Percentiles rank a stretch among this genome's conserved stretches.
phyloP scores from a whole-genome alignment of 1,284 basidiomycete genomes.

The Amylostereum areolatum region DNA sequence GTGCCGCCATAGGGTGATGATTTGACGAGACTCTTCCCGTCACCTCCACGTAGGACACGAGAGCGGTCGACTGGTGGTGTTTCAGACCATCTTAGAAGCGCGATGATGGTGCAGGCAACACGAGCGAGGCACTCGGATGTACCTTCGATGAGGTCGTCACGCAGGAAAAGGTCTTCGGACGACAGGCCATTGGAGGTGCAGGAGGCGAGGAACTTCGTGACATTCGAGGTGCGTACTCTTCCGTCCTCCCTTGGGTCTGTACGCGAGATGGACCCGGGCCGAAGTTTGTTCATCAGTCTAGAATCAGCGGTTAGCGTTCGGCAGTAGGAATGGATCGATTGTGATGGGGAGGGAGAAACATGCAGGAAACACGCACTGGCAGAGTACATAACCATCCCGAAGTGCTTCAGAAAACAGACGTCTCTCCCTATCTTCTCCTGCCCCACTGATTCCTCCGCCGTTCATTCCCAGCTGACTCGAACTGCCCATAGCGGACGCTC shows the following conservation, averaged over 20 bases:
- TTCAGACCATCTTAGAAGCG: conserved; percentile 58
- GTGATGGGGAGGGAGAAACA: conserved; percentile 12
- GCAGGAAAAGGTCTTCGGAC: conserved; percentile 59
- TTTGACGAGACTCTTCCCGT: conserved; percentile 11
- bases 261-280: conserved; percentile 52
- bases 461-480: conserved; percentile 31
- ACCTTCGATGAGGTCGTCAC: conserved; percentile 61
- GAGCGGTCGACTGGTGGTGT: conserved; percentile 35
- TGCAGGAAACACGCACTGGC: conserved; percentile 59
- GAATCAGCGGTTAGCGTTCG: conserved; percentile 1
- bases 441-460: conserved; percentile 29
- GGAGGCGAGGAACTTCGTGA: conserved; percentile 68
- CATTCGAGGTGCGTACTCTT: conserved; percentile 56
- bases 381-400: conserved; percentile 79
- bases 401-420: conserved; percentile 68
- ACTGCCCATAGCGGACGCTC: conserved; percentile 29
- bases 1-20: conserved; percentile 16
- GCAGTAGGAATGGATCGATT: conserved; percentile 5
- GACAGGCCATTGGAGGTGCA: conserved; percentile 59
- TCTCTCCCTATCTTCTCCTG: conserved; percentile 69
- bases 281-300: conserved; percentile 71
- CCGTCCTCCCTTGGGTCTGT: conserved; percentile 68
- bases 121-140: conserved; percentile 54
- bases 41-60: conserved; percentile 37
- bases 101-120: conserved; percentile 63